Evolutionary conservation across 2,329 filamentous ascomycete genomes (phyloP).

Genomic region (Alternaria consortialis): DNA sequence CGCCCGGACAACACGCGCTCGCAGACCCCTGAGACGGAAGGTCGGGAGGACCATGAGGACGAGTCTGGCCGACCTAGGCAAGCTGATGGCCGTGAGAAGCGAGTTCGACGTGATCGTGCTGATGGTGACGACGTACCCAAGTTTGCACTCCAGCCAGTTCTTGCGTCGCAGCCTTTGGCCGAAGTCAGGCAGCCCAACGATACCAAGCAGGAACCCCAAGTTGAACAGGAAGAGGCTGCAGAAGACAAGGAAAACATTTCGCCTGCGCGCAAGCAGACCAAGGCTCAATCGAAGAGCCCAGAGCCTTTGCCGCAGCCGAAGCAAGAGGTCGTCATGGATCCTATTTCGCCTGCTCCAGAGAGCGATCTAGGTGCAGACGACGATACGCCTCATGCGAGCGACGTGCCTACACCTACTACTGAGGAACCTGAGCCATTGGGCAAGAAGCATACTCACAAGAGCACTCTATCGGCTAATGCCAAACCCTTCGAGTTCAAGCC

Average conservation of each 20-base stretch:
- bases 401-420: conserved; percentile 40
- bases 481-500: conserved; percentile 69
- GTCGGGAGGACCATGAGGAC: conserved; percentile 57
- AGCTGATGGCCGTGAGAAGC: conserved; percentile 75
- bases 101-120: conserved; percentile 70
- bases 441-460: conserved; percentile 50
- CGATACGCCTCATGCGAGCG: conserved; percentile 41
- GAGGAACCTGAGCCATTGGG: conserved; percentile 36
- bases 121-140: conserved; percentile 77
- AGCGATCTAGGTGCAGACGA: conserved; percentile 25
- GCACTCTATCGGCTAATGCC: conserved; percentile 74
- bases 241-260: conserved; percentile 52
- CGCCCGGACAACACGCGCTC: conserved; percentile 61
- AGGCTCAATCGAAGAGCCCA: conserved; percentile 37
- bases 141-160: conserved; percentile 66
- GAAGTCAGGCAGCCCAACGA: conserved; percentile 40
- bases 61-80: conserved; percentile 70
- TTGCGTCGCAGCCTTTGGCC: conserved; percentile 50
- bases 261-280: conserved; percentile 36
- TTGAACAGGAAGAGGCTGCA: conserved; percentile 34
- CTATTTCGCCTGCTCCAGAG: conserved; percentile 16
- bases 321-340: conserved; percentile 18
- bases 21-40: conserved; percentile 54
- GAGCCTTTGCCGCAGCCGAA: conserved; percentile 30
- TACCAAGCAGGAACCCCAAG: conserved; percentile 29